Evolutionary conservation across 1,284 basidiomycete genomes (phyloP).

Genomic region (Ceratobasidium sp.): DNA sequence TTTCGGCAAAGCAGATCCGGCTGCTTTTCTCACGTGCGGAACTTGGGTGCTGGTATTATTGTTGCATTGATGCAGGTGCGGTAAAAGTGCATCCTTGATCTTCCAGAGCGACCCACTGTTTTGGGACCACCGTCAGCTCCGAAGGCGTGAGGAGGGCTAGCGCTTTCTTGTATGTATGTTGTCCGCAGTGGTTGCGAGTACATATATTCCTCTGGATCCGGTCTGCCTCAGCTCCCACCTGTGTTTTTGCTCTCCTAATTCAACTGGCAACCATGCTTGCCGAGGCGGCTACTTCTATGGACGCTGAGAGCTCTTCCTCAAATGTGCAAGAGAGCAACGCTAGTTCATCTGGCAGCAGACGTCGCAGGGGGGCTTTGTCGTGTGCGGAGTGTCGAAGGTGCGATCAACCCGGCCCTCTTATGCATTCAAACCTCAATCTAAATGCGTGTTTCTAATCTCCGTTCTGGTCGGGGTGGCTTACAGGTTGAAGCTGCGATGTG

Average conservation of each 20-base stretch:
- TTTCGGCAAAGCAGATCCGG: conserved; percentile 45
- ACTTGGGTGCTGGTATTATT: conserved; percentile 39
- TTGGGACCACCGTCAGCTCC: conserved; percentile 42
- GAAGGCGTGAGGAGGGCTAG: conserved; percentile 43
- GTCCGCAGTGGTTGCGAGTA: conserved; percentile 43
- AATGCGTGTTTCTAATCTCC: conserved; percentile 34
- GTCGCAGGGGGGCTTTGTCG: conserved; percentile 67
- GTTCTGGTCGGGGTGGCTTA: conserved; percentile 45
- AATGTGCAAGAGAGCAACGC: conserved; percentile 36
- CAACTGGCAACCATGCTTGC: conserved; percentile 23
- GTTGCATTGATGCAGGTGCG: conserved; percentile 41
- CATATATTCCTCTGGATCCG: conserved; percentile 42
- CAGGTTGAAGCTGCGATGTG: conserved; percentile 78
- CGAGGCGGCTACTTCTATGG: conserved; percentile 17
- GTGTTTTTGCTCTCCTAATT: conserved; percentile 38
- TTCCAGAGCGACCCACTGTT: conserved; percentile 27
- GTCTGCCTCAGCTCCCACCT: conserved; percentile 45
- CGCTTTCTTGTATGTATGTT: conserved; percentile 45
- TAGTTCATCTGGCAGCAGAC: conserved; percentile 34
- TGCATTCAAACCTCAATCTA: conserved; percentile 23
- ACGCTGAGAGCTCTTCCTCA: conserved; percentile 29
- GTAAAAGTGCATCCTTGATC: conserved; percentile 45
- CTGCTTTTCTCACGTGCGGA: conserved; percentile 45
- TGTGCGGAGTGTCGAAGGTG: conserved; percentile 78
- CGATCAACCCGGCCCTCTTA: conserved; percentile 49